These are phyloP conservation scores for Sextonia rubra DNA, from an alignment of 164 flowering plant species.

Conservation along the genomic window DNA sequence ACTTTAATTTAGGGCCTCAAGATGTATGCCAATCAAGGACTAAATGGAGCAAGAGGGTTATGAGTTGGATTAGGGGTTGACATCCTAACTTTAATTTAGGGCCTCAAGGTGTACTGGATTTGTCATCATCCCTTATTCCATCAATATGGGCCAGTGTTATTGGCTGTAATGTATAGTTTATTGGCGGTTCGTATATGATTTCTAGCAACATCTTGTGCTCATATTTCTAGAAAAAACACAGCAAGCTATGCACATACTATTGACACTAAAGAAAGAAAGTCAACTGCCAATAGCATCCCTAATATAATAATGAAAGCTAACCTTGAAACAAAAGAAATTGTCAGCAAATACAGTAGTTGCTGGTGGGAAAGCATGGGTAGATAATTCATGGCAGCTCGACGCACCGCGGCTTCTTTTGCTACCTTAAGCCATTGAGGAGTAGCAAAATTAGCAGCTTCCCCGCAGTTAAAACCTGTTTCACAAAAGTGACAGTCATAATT, in stretches of 20 bases:
- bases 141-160: too few relatives aligned
- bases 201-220: too few relatives aligned
- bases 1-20: too few relatives aligned
- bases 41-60: too few relatives aligned
- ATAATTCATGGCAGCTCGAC: constrained; percentile 93
- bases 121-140: too few relatives aligned
- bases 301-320: constrained; percentile 17
- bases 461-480: constrained; percentile 83
- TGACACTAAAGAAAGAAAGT: background rate
- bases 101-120: too few relatives aligned
- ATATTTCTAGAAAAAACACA: too few relatives aligned
- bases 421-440: constrained; percentile 93
- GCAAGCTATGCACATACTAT: background rate
- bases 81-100: too few relatives aligned
- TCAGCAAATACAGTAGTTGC: constrained; percentile 81
- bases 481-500: background rate
- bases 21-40: too few relatives aligned
- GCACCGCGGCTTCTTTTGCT: constrained; percentile 97
- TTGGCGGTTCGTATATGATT: too few relatives aligned
- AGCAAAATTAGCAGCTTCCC: constrained; percentile 99
- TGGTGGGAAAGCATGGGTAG: constrained; percentile 99
- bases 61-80: too few relatives aligned
- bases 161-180: too few relatives aligned
- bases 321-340: constrained; percentile 95
- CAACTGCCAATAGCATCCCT: background rate